Evolutionary conservation across 768 basidiomycete genomes (phyloP).

Genomic region (Mycena galericulata): DNA sequence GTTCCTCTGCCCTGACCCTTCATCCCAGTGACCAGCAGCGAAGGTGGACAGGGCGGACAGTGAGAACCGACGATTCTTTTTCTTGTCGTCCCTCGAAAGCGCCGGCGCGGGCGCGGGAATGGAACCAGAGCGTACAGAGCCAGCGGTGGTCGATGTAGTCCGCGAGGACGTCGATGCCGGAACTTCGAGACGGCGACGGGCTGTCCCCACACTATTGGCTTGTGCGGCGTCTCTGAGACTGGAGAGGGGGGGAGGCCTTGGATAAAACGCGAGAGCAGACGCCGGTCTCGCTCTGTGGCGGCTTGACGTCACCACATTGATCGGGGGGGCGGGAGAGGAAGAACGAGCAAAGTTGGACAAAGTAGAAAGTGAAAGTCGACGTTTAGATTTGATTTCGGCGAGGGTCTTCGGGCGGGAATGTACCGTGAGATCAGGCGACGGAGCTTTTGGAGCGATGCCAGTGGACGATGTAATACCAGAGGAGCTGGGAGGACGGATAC

Average conservation of each 20-base stretch:
- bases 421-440: constrained; percentile 41
- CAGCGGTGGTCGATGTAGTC: background rate
- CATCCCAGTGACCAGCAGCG: constrained; percentile 33
- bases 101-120: background rate
- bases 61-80: constrained; percentile 46
- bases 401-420: constrained; percentile 38
- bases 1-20: constrained; percentile 32
- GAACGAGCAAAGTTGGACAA: constrained; percentile 37
- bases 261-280: constrained; percentile 34
- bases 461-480: constrained; percentile 6
- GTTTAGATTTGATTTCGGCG: constrained; percentile 51
- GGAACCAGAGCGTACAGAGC: constrained; percentile 10
- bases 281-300: constrained; percentile 25
- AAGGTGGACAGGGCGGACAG: constrained; percentile 47
- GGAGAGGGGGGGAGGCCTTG: constrained; percentile 23
- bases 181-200: background rate
- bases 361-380: constrained; percentile 51
- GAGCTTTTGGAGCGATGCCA: constrained; percentile 5
- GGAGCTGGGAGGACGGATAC: constrained; percentile 37
- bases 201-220: background rate
- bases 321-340: constrained; percentile 25
- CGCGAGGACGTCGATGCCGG: constrained; percentile 10
- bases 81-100: constrained; percentile 24
- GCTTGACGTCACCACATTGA: constrained; percentile 26
- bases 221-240: constrained; percentile 1